A percentile compares a stretch with the other conserved stretches of the same genome.
Evolutionary conservation across 345 rosid species (phyloP).

Genomic region (Euphorbia lathyris): DNA sequence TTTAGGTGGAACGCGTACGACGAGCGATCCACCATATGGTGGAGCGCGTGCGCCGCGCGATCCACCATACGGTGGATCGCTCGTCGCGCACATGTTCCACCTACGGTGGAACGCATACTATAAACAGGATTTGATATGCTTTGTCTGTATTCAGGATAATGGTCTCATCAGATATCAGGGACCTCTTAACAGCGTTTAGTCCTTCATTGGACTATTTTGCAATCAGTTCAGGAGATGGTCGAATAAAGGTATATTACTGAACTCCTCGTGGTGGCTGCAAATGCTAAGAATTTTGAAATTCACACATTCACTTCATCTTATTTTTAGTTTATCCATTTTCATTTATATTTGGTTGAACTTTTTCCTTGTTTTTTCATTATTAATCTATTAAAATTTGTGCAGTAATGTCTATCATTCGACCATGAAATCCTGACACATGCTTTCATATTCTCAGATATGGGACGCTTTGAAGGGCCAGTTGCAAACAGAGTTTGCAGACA

Average conservation of each 20-base stretch:
- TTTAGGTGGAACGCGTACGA: no score
- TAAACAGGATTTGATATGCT: neutral
- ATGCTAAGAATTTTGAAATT: neutral
- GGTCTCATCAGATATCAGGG: conserved; percentile 66
- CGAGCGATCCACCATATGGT: no score
- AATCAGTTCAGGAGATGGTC: conserved; percentile 76
- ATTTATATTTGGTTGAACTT: neutral
- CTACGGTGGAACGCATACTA: no score
- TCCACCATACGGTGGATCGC: no score
- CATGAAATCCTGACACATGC: neutral
- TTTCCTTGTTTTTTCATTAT: neutral
- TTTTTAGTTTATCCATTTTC: neutral
- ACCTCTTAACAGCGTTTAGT: conserved; percentile 71
- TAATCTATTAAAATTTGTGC: neutral
- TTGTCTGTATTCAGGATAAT: conserved; percentile 39
- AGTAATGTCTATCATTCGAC: neutral
- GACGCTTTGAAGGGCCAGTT: conserved; percentile 66
- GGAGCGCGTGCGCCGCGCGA: no score
- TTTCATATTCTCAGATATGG: conserved; percentile 52
- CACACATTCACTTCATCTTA: neutral
- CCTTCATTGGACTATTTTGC: conserved; percentile 77
- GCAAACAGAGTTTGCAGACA: conserved; percentile 78
- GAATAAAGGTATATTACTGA: conserved; percentile 56
- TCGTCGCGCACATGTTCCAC: no score
- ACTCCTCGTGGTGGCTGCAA: neutral